Evolutionary conservation across 176 grass and related monocot genomes (phyloP), one percentile per base, ranked within the genome.

Genomic region (Oryza punctata): DNA sequence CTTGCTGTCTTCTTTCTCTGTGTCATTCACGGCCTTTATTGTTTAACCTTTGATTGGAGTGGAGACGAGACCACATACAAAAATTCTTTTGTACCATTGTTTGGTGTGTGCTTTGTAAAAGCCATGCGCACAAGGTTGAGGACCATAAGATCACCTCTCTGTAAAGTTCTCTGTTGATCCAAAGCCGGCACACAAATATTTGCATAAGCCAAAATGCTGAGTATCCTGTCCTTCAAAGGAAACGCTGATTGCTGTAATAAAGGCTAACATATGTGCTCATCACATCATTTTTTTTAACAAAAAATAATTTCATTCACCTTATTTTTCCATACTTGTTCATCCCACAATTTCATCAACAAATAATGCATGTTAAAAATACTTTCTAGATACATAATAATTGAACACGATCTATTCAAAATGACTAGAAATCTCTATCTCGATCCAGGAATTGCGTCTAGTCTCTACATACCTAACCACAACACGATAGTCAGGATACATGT

Each of bases 21-120:
- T 49, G 45, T 89, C 75, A 24, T 63, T 76, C 27, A 75, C 23
- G 52, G n/a, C 1, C 64, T 74, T 84, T 85, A 84, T 63, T 24
- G 65, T 78, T 74, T 78, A 78, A 6, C 64, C 71, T 47, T 21
- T 61, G 78, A 63, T 76, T 63, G 25, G 21, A 59, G 44, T 23
- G 11, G 32, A 81, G 65, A 81, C 52, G 25, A 32, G 46, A 65
- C 21, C 19, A 63, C 49, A 71, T 76, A 87, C 71, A 46, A 69
- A 81, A 75, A 66, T 23, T 23, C 12, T 3, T 2, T 15, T 43
- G 70, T 33, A 28, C 33, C 47, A 44, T 6, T 29, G 35, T 60
- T 12, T 57, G 19, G 19, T 10, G 50, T 60, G 78, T 1, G 7
- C 85, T 81, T 69, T 76, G 71, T 87, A 75, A 86, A 73, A 80